Evolutionary conservation across 179 eudicot genomes (phyloP).

Genomic region (Corrigiola litoralis): DNA sequence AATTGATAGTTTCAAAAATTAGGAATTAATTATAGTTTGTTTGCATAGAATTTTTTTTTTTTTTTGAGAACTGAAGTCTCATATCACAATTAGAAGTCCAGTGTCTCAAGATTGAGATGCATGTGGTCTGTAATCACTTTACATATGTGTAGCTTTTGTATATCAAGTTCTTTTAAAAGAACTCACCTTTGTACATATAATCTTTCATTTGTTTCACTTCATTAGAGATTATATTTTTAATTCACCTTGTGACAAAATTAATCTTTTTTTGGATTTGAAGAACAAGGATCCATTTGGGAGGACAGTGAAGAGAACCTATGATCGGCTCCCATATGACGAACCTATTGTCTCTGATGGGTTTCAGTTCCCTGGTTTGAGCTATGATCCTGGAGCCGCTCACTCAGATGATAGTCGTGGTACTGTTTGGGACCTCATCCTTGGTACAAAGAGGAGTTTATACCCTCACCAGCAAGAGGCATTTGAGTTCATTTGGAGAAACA

Average conservation of each 20-base stretch:
- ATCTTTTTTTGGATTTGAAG: slow-evolving; percentile 20
- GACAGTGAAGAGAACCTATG: neutral
- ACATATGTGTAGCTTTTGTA: no score
- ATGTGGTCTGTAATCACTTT: no score
- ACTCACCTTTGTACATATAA: no score
- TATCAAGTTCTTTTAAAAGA: no score
- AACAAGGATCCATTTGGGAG: slow-evolving; percentile 30
- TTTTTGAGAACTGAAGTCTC: no score
- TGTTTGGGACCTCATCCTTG: slow-evolving; percentile 35
- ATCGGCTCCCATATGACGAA: neutral
- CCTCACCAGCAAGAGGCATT: slow-evolving; percentile 40
- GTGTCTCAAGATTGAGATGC: no score
- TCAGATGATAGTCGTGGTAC: slow-evolving; percentile 6
- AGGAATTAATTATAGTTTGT: no score
- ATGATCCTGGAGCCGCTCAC: neutral
- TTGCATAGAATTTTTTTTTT: no score
- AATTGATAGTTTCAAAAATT: no score
- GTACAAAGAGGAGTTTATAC: slow-evolving; percentile 12
- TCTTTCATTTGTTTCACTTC: no score
- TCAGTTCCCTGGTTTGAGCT: slow-evolving; percentile 1
- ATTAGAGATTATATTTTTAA: neutral
- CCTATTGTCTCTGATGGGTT: neutral
- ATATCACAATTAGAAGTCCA: no score
- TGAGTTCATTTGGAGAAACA: slow-evolving; percentile 43
- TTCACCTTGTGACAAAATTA: neutral